Percentiles rank a stretch among this genome's conserved stretches.
Evolutionary conservation across 805 yeast genomes (phyloP).

Genomic region (Sugiyamaella marilandica): DNA sequence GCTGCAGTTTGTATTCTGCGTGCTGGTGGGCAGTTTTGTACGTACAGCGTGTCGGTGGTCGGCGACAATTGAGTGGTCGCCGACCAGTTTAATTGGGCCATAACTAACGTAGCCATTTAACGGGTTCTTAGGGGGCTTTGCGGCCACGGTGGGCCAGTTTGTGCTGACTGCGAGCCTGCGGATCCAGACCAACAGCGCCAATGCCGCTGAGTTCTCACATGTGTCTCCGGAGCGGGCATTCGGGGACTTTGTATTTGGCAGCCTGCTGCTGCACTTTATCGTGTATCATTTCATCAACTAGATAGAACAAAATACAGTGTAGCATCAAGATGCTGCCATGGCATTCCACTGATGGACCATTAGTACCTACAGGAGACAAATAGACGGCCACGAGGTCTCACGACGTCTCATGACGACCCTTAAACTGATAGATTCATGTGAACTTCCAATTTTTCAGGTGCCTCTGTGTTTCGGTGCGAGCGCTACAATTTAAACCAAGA

Average conservation of each 20-base stretch:
- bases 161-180: constrained; percentile 71
- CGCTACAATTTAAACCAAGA: too few species aligned
- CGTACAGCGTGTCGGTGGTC: constrained; percentile 17
- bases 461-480: too few species aligned
- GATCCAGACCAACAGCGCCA: constrained; percentile 54
- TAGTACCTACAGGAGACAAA: neutral
- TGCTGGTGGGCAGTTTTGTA: constrained; percentile 70
- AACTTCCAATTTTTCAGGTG: too few species aligned
- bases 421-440: too few species aligned
- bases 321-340: neutral
- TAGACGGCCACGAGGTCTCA: too few species aligned
- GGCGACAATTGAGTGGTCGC: neutral
- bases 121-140: constrained; percentile 91
- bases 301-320: constrained; percentile 5
- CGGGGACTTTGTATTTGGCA: constrained; percentile 84
- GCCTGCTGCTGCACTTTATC: constrained; percentile 82
- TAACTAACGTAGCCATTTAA: constrained; percentile 64
- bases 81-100: neutral
- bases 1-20: constrained; percentile 72
- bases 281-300: constrained; percentile 87
- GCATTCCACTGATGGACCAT: neutral
- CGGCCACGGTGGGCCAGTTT: constrained; percentile 90
- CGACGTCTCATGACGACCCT: too few species aligned
- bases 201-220: constrained; percentile 36
- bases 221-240: constrained; percentile 61